Evolutionary conservation across 805 yeast species (phyloP).

Genomic region (Lipomyces kockii): DNA sequence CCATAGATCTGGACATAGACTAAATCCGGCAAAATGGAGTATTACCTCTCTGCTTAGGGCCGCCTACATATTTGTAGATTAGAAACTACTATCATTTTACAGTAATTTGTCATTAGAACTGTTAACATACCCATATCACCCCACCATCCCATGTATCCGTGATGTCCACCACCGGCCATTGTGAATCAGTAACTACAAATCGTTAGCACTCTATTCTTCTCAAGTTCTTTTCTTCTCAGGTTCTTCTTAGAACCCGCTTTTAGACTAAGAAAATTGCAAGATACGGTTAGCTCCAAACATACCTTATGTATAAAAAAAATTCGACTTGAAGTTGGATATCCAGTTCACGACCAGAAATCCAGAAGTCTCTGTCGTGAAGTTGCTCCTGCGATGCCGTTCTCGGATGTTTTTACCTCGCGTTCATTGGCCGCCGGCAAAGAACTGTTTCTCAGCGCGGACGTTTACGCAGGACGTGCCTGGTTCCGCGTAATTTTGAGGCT

Average conservation of each 20-base stretch:
- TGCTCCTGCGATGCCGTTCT: background rate
- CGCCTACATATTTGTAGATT: constrained; percentile 44
- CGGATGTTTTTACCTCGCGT: background rate
- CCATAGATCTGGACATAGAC: background rate
- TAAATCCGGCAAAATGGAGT: background rate
- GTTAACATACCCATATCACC: constrained; percentile 72
- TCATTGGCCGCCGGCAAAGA: background rate
- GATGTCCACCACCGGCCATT: constrained; percentile 38
- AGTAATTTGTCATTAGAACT: background rate
- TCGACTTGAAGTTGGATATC: background rate
- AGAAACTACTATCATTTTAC: constrained; percentile 2
- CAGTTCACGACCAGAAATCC: background rate
- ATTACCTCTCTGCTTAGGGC: constrained; percentile 83
- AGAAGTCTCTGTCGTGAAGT: background rate
- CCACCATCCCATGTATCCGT: constrained; percentile 93
- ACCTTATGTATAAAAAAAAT: background rate
- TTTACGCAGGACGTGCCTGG: background rate
- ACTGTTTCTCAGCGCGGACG: background rate
- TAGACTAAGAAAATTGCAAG: background rate
- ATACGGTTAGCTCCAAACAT: background rate
- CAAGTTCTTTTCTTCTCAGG: background rate
- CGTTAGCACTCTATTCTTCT: background rate
- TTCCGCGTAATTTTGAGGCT: background rate
- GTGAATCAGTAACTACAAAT: background rate
- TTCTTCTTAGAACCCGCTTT: background rate